Evolutionary conservation across 2,329 filamentous ascomycete species (phyloP).

Genomic region (Coleophoma cylindrospora): DNA sequence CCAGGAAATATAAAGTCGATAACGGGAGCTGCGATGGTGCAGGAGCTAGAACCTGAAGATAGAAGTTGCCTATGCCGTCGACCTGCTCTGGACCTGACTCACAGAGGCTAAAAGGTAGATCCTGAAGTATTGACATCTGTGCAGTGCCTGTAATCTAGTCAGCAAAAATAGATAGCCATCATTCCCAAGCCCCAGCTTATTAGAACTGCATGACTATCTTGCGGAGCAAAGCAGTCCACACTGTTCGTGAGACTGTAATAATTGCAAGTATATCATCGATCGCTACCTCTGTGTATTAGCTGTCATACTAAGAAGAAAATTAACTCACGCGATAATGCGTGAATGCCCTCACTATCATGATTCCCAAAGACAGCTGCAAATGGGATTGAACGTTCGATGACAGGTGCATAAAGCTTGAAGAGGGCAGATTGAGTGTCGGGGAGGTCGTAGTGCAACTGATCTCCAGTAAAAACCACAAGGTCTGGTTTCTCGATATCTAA

Average conservation of each 20-base stretch:
- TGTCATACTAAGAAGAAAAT: slow-evolving; percentile 18
- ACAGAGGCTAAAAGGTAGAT: slow-evolving; percentile 80
- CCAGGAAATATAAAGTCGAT: slow-evolving; percentile 84
- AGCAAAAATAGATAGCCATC: slow-evolving; percentile 21
- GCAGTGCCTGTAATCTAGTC: slow-evolving; percentile 36
- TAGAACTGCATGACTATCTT: too few species aligned
- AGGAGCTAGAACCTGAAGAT: slow-evolving; percentile 78
- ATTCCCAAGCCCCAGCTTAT: slow-evolving; percentile 10
- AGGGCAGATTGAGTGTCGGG: slow-evolving; percentile 69
- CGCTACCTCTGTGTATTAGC: slow-evolving; percentile 14
- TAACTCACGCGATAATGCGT: slow-evolving; percentile 33
- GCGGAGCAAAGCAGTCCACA: slow-evolving; percentile 1
- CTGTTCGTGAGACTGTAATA: slow-evolving; percentile 14
- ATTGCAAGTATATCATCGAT: slow-evolving; percentile 11
- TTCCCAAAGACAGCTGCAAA: slow-evolving; percentile 94
- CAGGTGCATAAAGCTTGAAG: slow-evolving; percentile 80
- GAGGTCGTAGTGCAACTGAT: slow-evolving; percentile 92
- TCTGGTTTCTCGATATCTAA: slow-evolving; percentile 90
- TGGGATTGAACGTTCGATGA: slow-evolving; percentile 80
- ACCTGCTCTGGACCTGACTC: slow-evolving; percentile 73
- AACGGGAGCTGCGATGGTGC: slow-evolving; percentile 76
- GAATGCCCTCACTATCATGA: slow-evolving; percentile 77
- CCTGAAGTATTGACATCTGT: slow-evolving; percentile 80
- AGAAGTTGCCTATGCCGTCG: slow-evolving; percentile 89
- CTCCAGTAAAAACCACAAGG: slow-evolving; percentile 82